Base-by-base conservation (phyloP, 1,284 basidiomycete species). In the Xerocomus nothofagi region DNA sequence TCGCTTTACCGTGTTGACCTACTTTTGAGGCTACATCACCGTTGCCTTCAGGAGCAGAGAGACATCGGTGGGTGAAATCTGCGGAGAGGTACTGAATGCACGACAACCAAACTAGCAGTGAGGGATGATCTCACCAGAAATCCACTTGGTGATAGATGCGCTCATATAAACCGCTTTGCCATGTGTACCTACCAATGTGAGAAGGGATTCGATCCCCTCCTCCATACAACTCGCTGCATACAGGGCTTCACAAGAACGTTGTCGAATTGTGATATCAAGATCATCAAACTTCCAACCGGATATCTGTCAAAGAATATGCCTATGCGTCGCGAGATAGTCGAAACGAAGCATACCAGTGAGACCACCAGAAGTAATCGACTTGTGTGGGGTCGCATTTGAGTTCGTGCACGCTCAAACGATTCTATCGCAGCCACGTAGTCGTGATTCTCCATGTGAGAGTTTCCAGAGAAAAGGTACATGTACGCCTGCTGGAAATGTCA, bases 401-500 rank as follows among this genome's bases (percentile, higher is more conserved):
- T 3, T 24, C 29, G 29, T 18, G 45, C 45, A 17, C 3, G 23
- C 15, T 48, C 29, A 6, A 33, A 47, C 1, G 2, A 31, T 24
- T 48, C 7, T 5, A 47, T 11, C 6, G 45, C 24, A 21, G 9
- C 18, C 15, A 17, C 7, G 14, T 27, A 33, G 23, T 47, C 18
- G 5, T 2, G 12, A 15, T 3, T 33, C 15, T 26, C 23, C 23
- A 48, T 27, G 8, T 2, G 18, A 6, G 17, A 31, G 6, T 20
- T 27, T 5, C 45, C 45, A 2, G 32, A 9, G 6, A 47, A 30
- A 47, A 47, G 8, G 32, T 31, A 9, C 43, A 47, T 47, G 4
- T 47, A 47, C 26, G 45, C 44, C 44, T 47, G 5, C 6, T n/a
- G 6, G 4, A 47, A 20, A 26, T n/a, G 7, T 47, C 1, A 48